These are phyloP conservation scores for Fragosphaeria purpurea DNA, from an alignment of 2,329 filamentous ascomycete species.

Conservation along the genomic window DNA sequence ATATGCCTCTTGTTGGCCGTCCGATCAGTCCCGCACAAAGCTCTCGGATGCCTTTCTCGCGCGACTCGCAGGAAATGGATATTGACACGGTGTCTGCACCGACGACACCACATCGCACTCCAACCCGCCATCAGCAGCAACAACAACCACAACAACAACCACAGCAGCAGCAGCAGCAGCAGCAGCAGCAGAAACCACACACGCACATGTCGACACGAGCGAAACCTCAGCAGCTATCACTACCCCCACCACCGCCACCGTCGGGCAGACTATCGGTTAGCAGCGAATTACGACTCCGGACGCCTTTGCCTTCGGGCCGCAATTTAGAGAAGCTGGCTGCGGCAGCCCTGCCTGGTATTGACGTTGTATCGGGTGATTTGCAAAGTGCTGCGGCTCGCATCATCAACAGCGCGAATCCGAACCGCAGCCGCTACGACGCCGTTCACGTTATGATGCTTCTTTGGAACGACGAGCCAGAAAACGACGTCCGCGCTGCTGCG, in stretches of 20 bases:
- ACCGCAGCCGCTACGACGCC: slow-evolving; percentile 42
- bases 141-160: slow-evolving; percentile 1
- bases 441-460: slow-evolving; percentile 43
- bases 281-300: slow-evolving; percentile 42
- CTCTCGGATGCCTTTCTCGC: slow-evolving; percentile 29
- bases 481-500: slow-evolving; percentile 29
- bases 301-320: slow-evolving; percentile 46
- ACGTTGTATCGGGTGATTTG: slow-evolving; percentile 41
- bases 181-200: slow-evolving; percentile 1
- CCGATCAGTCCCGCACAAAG: slow-evolving; percentile 34
- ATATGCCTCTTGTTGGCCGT: slow-evolving; percentile 24
- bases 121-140: neutral
- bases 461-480: slow-evolving; percentile 46
- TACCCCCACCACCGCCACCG: slow-evolving; percentile 15
- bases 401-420: slow-evolving; percentile 32
- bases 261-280: slow-evolving; percentile 23
- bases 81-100: slow-evolving; percentile 33
- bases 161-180: slow-evolving; percentile 1
- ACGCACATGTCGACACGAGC: neutral
- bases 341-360: slow-evolving; percentile 35
- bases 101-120: neutral
- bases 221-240: neutral
- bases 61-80: slow-evolving; percentile 46
- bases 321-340: slow-evolving; percentile 41
- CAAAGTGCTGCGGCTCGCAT: slow-evolving; percentile 40